Percentiles rank a stretch among this genome's conserved stretches.
These are phyloP conservation scores for Yamadazyma sp. DNA, from an alignment of 1,139 yeast species.

Conservation along the genomic window DNA sequence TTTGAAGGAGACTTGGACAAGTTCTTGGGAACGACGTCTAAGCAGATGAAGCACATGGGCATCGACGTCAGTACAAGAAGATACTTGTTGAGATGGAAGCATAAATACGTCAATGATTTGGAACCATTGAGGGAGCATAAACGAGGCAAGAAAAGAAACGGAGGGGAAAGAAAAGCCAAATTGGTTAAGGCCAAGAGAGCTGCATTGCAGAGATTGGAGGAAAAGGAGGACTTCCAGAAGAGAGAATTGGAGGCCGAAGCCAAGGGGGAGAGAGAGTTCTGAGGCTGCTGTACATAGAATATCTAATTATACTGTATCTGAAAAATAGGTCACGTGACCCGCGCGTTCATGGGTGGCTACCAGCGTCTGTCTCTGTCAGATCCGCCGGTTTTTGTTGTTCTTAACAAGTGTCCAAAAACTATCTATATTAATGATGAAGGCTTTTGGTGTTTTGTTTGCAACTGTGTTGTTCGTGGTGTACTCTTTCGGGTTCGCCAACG, in stretches of 20 bases:
- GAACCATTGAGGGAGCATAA: slow-evolving; percentile 59
- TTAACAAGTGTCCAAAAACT: background rate
- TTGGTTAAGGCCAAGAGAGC: slow-evolving; percentile 67
- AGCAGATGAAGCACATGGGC: slow-evolving; percentile 73
- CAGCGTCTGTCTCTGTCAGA: too few relatives aligned
- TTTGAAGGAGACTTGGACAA: slow-evolving; percentile 75
- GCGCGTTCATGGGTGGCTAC: too few relatives aligned
- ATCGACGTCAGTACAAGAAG: slow-evolving; percentile 72
- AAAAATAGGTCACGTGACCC: slow-evolving; percentile 1
- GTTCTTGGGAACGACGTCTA: slow-evolving; percentile 57
- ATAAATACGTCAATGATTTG: slow-evolving; percentile 55
- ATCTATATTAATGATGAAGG: slow-evolving; percentile 25
- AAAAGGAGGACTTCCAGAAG: slow-evolving; percentile 30
- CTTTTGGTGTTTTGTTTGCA: slow-evolving; percentile 22
- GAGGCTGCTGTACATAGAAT: slow-evolving; percentile 7
- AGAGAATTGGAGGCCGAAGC: slow-evolving; percentile 29
- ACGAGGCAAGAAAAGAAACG: slow-evolving; percentile 74
- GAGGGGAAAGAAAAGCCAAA: slow-evolving; percentile 84
- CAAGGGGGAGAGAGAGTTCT: slow-evolving; percentile 32
- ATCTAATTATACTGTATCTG: background rate
- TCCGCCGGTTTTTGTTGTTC: too few relatives aligned
- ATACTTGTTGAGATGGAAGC: slow-evolving; percentile 55
- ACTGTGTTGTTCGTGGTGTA: slow-evolving; percentile 17
- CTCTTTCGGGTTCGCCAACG: slow-evolving; percentile 21
- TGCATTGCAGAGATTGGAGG: slow-evolving; percentile 56